Percentiles rank a stretch among this genome's conserved stretches.
These are phyloP conservation scores for Aspergillus brasiliensis DNA, from an alignment of 2,329 filamentous ascomycete species.

Conservation along the genomic window DNA sequence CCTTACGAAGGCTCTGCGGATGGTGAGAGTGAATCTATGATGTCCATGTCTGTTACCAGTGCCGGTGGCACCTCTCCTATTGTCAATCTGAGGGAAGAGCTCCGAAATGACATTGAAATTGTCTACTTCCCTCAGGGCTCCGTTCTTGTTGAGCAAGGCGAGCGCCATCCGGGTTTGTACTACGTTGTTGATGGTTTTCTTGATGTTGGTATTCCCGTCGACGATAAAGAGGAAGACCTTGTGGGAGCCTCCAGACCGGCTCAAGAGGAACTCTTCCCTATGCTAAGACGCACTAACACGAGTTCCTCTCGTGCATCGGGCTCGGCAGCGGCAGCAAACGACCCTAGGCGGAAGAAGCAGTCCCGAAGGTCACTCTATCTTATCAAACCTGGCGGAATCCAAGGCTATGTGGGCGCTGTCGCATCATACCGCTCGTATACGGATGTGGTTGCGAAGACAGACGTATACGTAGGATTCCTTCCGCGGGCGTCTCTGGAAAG, in stretches of 20 bases:
- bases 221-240: conserved; percentile 56
- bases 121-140: conserved; percentile 96
- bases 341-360: conserved; percentile 42
- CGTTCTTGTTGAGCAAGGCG: conserved; percentile 92
- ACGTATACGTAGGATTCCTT: conserved; percentile 95
- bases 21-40: conserved; percentile 82
- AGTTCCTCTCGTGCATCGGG: conserved; percentile 40
- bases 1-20: conserved; percentile 73
- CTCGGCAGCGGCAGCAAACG: conserved; percentile 25
- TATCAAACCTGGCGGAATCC: conserved; percentile 91
- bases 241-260: conserved; percentile 36
- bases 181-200: conserved; percentile 97
- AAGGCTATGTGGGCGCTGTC: conserved; percentile 91
- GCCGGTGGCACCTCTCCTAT: conserved; percentile 65
- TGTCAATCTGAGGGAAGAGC: conserved; percentile 70
- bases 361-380: conserved; percentile 76
- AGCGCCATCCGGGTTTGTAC: conserved; percentile 93
- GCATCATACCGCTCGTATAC: conserved; percentile 96
- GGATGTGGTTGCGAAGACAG: conserved; percentile 94
- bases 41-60: conserved; percentile 66
- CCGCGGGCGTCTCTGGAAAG: conserved; percentile 82
- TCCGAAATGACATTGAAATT: conserved; percentile 92
- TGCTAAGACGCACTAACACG: conserved; percentile 49
- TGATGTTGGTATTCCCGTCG: conserved; percentile 82
- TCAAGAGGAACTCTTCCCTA: conserved; percentile 46